Evolutionary conservation across 2,329 filamentous ascomycete species (phyloP), one percentile per base, ranked within the genome.

Genomic region (Aspergillus clavatus): DNA sequence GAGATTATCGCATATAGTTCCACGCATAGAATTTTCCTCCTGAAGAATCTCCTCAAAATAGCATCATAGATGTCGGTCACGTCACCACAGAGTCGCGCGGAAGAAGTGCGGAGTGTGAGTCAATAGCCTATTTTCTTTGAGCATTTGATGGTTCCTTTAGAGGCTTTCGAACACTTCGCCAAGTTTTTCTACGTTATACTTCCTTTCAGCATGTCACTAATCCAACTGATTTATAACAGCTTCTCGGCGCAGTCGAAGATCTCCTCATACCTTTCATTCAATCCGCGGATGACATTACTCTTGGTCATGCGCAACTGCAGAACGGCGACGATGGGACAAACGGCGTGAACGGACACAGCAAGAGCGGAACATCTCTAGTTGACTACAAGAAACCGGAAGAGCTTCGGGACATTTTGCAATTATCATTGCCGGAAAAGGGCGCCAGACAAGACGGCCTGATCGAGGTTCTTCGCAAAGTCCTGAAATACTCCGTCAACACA

Each of bases 401-500:
- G 36, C 72, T 80, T 40, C 70, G 85, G 50, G 69, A 76, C 8
- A 72, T 87, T 31, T 68, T 78, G 2, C 58, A 68, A 33, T 53
- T 74, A 6, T 56, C 64, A 5, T 71, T 89, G 5, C 82, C 85
- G 0, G 3, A 83, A 80, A 6, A 72, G 71, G 50, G 85, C 16
- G 57, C 57, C 24, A 55, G 83, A 1, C 86, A 86, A 56, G 79
- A 86, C 35, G 91, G 90, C 0, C 72, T 96, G 24, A 72, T 95
- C 22, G 76, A 81, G 26, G 80, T 81, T 3, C 77, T 95, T 37
- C 73, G 82, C 54, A 79, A 82, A 48, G 76, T 96, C 16, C 75
- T 97, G 33, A 77, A 80, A 52, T 89, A 94, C 68, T 93, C 86
- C 60, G 91, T 97, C 61, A 98, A 98, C 70, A 96, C 91, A n/a